Conservation (phyloP, 768 basidiomycete species). For the Rhodotorula babjevae region DNA sequence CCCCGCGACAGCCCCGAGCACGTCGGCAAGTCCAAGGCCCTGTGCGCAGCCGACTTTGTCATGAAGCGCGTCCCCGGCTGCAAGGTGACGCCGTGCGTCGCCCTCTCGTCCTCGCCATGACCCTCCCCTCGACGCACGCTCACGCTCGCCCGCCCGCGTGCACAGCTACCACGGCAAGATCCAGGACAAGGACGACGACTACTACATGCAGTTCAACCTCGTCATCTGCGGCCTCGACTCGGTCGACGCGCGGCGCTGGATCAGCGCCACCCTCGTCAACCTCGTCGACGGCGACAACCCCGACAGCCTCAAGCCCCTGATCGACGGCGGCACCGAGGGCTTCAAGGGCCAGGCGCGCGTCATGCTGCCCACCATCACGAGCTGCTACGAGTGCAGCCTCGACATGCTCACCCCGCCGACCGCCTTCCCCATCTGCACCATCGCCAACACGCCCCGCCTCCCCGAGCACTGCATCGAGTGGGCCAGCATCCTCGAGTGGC, state of each 20-base stretch:
- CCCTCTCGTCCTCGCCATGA: background rate
- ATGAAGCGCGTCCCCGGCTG: slow-evolving; percentile 95
- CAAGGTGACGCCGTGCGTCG: slow-evolving; percentile 86
- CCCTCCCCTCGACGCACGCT: background rate
- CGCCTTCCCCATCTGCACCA: slow-evolving; percentile 95
- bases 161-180: slow-evolving; percentile 90
- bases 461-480: slow-evolving; percentile 99
- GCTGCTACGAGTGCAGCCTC: slow-evolving; percentile 96
- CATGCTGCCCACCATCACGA: slow-evolving; percentile 87
- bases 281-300: slow-evolving; percentile 88
- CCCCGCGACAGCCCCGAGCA: slow-evolving; percentile 63
- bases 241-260: slow-evolving; percentile 95
- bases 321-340: slow-evolving; percentile 98
- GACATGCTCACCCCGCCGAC: slow-evolving; percentile 98
- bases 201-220: slow-evolving; percentile 94
- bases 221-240: slow-evolving; percentile 97
- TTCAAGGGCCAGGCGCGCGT: slow-evolving; percentile 98
- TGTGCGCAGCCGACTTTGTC: slow-evolving; percentile 87
- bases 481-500: slow-evolving; percentile 99
- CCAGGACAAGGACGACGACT: slow-evolving; percentile 91
- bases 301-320: slow-evolving; percentile 90
- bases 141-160: no score
- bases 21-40: slow-evolving; percentile 90
- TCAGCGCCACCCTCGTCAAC: slow-evolving; percentile 93
- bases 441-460: slow-evolving; percentile 94